Conservation (phyloP, 1,284 basidiomycete genomes). For the Kwoniella shivajii region DNA sequence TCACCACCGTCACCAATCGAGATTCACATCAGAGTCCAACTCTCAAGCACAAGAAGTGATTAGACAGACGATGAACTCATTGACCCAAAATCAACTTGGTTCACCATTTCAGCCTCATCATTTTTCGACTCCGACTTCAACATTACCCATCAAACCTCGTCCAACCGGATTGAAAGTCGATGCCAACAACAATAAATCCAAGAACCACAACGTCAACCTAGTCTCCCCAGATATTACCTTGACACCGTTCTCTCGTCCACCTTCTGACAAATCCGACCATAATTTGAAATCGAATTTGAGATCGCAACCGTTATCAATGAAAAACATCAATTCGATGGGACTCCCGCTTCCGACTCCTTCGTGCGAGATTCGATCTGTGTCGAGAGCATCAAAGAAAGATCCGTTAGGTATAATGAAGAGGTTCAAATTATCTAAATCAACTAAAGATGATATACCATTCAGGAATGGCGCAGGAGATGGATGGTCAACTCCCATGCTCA, state of each 20-base stretch:
- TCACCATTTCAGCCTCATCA: constrained; percentile 1
- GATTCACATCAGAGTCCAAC: too few relatives aligned
- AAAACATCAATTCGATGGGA: constrained; percentile 4
- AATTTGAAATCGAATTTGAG: too few relatives aligned
- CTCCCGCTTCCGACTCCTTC: constrained; percentile 6
- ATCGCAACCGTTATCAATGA: background rate
- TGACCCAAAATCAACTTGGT: background rate
- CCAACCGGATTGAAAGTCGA: background rate
- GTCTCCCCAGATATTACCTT: too few relatives aligned
- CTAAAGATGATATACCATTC: constrained; percentile 10
- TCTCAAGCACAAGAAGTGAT: background rate
- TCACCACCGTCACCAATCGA: background rate
- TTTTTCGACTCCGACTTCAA: background rate
- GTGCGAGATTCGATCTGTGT: background rate
- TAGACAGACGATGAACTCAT: background rate
- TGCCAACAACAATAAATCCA: background rate
- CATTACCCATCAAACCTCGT: background rate
- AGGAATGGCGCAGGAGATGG: constrained; percentile 16
- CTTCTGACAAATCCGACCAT: too few relatives aligned
- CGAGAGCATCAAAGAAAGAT: constrained; percentile 8
- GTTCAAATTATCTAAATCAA: background rate
- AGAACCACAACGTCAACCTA: too few relatives aligned
- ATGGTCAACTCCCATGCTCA: constrained; percentile 15
- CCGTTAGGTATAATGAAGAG: constrained; percentile 19
- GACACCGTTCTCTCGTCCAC: too few relatives aligned